Evolutionary conservation across 257 asterid genomes (phyloP).

Genomic region (Solanum virginianum): DNA sequence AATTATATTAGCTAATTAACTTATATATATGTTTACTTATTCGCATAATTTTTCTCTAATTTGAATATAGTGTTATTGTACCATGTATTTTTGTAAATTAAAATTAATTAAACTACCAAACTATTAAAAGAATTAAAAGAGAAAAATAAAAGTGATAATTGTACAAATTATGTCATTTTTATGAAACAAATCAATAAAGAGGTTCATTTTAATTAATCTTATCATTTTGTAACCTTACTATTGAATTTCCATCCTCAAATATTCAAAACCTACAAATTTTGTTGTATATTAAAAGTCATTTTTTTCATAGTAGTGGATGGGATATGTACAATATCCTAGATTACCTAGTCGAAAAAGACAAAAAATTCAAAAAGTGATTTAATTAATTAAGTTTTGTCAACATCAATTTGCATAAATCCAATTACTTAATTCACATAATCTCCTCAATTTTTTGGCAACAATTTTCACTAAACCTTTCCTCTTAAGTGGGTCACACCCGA

Average conservation of each 20-base stretch:
- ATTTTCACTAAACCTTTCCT: neutral
- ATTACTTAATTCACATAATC: neutral
- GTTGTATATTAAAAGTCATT: neutral
- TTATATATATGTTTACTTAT: too few species aligned
- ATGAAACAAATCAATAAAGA: too few species aligned
- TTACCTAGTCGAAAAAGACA: neutral
- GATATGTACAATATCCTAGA: neutral
- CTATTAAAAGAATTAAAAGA: too few species aligned
- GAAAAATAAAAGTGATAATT: too few species aligned
- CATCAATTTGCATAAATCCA: neutral
- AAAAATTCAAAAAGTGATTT: neutral
- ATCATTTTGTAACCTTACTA: neutral
- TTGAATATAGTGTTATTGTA: too few species aligned
- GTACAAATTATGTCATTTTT: too few species aligned
- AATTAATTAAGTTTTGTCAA: neutral
- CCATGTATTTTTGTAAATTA: too few species aligned
- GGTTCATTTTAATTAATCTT: neutral
- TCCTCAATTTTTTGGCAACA: neutral
- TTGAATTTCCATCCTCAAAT: neutral
- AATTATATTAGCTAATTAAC: too few species aligned
- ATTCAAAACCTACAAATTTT: neutral
- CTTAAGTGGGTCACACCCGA: neutral
- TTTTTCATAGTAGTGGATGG: neutral
- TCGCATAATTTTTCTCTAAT: too few species aligned
- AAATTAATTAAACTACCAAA: too few species aligned